Percentiles rank a stretch among this genome's conserved stretches.
phyloP scores from a whole-genome alignment of 2,329 filamentous ascomycete genomes.

The Thielaviopsis ethacetica region DNA sequence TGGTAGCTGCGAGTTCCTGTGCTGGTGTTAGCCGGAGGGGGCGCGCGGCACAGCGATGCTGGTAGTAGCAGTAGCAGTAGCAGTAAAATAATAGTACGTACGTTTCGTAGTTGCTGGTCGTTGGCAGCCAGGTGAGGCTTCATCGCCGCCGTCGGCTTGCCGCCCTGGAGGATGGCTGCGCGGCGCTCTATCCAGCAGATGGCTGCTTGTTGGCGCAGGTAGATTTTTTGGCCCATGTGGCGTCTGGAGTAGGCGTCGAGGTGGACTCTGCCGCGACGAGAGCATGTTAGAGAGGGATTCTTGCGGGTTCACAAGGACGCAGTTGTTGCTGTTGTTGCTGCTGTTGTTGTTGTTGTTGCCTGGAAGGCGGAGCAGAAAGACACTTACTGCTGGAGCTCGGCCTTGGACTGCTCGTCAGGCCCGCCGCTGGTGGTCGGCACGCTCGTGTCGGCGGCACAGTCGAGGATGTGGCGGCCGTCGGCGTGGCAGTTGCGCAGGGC shows the following conservation, averaged over 20 bases:
- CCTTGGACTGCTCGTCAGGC: constrained; percentile 42
- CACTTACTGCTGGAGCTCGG: constrained; percentile 45
- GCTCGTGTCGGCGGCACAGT: constrained; percentile 44
- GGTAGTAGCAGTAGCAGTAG: too few relatives aligned
- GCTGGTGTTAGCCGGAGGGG: too few relatives aligned
- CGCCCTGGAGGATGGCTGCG: constrained; percentile 34
- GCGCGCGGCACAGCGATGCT: too few relatives aligned
- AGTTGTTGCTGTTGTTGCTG: too few relatives aligned
- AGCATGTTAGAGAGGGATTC: too few relatives aligned
- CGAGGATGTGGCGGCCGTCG: constrained; percentile 48
- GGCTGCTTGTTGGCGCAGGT: constrained; percentile 41
- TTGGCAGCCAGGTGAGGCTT: constrained; percentile 33
- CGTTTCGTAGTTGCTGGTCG: constrained; percentile 39
- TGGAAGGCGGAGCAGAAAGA: too few relatives aligned
- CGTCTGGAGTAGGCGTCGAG: constrained; percentile 44
- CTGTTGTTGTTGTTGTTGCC: too few relatives aligned
- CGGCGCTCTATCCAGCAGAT: constrained; percentile 42
- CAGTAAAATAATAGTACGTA: too few relatives aligned
- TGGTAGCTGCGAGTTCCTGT: constrained; percentile 41
- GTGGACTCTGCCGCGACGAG: constrained; percentile 26
- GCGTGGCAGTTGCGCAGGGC: constrained; percentile 43
- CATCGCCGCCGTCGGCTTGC: constrained; percentile 29
- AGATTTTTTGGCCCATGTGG: constrained; percentile 50
- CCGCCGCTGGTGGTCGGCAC: constrained; percentile 37
- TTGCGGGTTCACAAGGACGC: too few relatives aligned